These are phyloP conservation scores for Moringa oleifera DNA, from an alignment of 345 rosid species.

Conservation along the genomic window DNA sequence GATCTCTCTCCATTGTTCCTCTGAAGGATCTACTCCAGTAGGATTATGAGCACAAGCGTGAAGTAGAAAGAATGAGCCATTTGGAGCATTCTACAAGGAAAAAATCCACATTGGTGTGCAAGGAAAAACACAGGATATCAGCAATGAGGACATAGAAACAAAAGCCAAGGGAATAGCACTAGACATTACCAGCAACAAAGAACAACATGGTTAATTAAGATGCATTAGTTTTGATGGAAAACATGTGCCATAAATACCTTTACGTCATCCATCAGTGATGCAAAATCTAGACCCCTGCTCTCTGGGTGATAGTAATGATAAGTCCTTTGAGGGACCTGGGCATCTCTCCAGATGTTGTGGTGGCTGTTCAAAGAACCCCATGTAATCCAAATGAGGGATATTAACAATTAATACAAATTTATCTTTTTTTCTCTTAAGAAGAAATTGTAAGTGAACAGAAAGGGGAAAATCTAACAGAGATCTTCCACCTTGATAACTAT, in stretches of 20 bases:
- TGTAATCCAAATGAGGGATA: not conserved
- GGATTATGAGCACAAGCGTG: slow-evolving; percentile 97
- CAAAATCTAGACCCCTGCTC: slow-evolving; percentile 79
- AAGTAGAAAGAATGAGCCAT: slow-evolving; percentile 87
- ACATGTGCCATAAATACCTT: slow-evolving; percentile 40
- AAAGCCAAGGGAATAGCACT: slow-evolving; percentile 3
- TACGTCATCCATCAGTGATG: slow-evolving; percentile 77
- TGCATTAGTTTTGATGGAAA: not conserved
- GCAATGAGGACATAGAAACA: not conserved
- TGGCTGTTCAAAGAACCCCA: slow-evolving; percentile 53
- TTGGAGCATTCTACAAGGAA: slow-evolving; percentile 69
- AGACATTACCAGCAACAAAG: not conserved
- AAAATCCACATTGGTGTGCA: not conserved
- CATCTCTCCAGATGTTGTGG: slow-evolving; percentile 98
- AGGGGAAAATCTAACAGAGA: not conserved
- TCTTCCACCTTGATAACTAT: not conserved
- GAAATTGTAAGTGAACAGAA: not conserved
- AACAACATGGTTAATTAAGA: not conserved
- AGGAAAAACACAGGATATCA: not conserved
- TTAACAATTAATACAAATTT: slow-evolving; percentile 1
- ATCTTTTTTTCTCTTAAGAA: no score
- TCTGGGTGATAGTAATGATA: slow-evolving; percentile 89
- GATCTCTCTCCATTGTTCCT: slow-evolving; percentile 92
- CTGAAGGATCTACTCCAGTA: slow-evolving; percentile 95
- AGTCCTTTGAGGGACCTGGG: slow-evolving; percentile 71